Conservation (phyloP, 2,329 filamentous ascomycete species). For the Didymella pinodella region DNA sequence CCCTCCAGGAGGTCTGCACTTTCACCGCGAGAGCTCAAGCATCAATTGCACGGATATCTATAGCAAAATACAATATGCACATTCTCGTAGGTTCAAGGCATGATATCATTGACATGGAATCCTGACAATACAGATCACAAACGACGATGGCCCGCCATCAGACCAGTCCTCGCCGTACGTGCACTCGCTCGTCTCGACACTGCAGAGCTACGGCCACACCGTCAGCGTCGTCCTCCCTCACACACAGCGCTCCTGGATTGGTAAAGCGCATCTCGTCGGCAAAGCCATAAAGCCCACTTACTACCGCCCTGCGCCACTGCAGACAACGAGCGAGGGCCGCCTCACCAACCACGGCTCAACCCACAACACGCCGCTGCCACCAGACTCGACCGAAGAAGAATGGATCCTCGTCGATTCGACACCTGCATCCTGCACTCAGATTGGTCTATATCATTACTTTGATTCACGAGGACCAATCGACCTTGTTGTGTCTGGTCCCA, state of each 20-base stretch:
- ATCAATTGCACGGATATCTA: conserved; percentile 11
- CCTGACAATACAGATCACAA: conserved; percentile 53
- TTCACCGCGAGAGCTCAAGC: conserved; percentile 6
- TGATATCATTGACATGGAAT: neutral
- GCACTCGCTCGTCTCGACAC: conserved; percentile 54
- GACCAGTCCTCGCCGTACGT: conserved; percentile 60
- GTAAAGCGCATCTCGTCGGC: conserved; percentile 95
- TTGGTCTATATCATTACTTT: conserved; percentile 59
- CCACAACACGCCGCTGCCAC: conserved; percentile 43
- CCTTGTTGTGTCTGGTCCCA: conserved; percentile 59
- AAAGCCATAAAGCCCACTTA: conserved; percentile 85
- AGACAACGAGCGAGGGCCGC: conserved; percentile 47
- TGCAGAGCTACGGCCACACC: conserved; percentile 74
- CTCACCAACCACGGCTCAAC: conserved; percentile 51
- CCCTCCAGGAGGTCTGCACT: conserved; percentile 24
- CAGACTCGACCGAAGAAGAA: conserved; percentile 50
- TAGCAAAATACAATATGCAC: conserved; percentile 41
- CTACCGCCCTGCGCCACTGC: conserved; percentile 72
- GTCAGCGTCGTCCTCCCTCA: conserved; percentile 92
- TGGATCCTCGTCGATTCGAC: conserved; percentile 61
- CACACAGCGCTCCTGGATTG: conserved; percentile 95
- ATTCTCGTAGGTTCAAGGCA: conserved; percentile 42
- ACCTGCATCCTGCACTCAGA: conserved; percentile 59
- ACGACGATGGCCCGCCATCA: conserved; percentile 62
- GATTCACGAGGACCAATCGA: conserved; percentile 54